Base-by-base conservation (phyloP, 768 basidiomycete species). In the Leccinum rimulosum region DNA sequence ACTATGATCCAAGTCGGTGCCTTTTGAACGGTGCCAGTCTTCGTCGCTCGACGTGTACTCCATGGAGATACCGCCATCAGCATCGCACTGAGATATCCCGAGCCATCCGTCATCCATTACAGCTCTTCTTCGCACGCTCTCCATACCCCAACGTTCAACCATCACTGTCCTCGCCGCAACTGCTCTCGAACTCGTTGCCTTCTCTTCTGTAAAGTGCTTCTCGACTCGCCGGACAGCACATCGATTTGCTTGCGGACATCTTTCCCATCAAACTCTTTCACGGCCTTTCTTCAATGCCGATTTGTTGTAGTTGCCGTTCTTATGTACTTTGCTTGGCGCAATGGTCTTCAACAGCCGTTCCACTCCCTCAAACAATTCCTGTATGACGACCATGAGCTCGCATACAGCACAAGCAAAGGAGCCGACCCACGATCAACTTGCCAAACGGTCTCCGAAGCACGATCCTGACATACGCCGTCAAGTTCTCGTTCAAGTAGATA, bases 321-420 rank as follows among this genome's bases (percentile, higher is more conserved):
- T 83, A 6, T 86, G 74, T 22, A 98, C 83, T 64, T 96, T 93
- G 31, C 80, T 80, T 0, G 93, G 82, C 9, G 89, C 84, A 2
- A 89, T 89, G 5, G 87, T 89, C 71, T 89, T 87, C 33, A 96
- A 77, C 12, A 93, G 80, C n/a, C 89, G 85, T 67, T 98, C 94
- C 47, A 97, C 79, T 6, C 91, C 93, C 50, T 97, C 93, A 66
- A 98, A 97, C 74, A 89, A 97, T 71, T 98, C 96, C 95, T 97
- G 70, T 28, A 51, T 10, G 17, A 43, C n/a, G 47, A 36, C 9
- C 55, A 56, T 19, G 17, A 71, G 53, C 56, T 27, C 49, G 28
- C 17, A 19, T 50, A 4, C 30, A 43, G 8, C 30, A 25, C 19
- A 12, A 4, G 28, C 28, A 52, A 45, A 4, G 31, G 31, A 31